phyloP scores from a whole-genome alignment of 2,329 filamentous ascomycete species.

The Aspergillus sp. region DNA sequence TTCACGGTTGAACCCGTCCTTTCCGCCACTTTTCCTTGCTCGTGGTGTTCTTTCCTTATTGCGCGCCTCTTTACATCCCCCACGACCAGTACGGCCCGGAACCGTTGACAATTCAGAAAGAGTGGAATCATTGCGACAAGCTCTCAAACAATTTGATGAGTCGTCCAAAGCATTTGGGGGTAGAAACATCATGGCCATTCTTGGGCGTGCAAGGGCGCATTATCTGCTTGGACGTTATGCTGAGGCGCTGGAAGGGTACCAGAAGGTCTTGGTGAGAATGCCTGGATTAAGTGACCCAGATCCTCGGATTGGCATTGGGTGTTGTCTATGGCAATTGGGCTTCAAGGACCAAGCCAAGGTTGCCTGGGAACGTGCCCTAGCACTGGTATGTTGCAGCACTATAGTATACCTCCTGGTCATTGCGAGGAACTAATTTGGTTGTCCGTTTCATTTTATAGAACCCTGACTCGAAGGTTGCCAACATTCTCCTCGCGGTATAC shows the following conservation, averaged over 20 bases:
- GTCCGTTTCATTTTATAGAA: conserved; percentile 42
- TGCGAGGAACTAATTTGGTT: conserved; percentile 2
- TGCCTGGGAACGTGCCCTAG: conserved; percentile 85
- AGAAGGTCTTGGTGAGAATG: conserved; percentile 81
- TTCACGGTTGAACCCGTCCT: conserved; percentile 88
- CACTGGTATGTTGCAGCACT: conserved; percentile 55
- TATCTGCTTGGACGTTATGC: conserved; percentile 85
- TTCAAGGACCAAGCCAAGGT: conserved; percentile 88
- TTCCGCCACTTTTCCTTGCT: conserved; percentile 86
- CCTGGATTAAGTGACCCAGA: conserved; percentile 89
- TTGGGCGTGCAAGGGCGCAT: conserved; percentile 83
- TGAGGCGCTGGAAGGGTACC: conserved; percentile 80
- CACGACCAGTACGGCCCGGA: conserved; percentile 63
- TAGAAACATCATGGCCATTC: conserved; percentile 85
- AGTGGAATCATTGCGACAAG: conserved; percentile 77
- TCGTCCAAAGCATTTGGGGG: conserved; percentile 79
- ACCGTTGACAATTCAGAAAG: conserved; percentile 67
- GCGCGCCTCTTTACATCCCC: conserved; percentile 78
- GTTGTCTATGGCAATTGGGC: conserved; percentile 94
- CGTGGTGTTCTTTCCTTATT: conserved; percentile 86
- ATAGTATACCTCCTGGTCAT: background rate
- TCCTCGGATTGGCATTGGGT: conserved; percentile 91
- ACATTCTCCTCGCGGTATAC: conserved; percentile 85
- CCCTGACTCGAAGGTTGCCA: conserved; percentile 82
- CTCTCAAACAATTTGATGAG: conserved; percentile 92